Evolutionary conservation across 2,329 filamentous ascomycete genomes (phyloP).

Genomic region (Penicillium aurantiogriseum): DNA sequence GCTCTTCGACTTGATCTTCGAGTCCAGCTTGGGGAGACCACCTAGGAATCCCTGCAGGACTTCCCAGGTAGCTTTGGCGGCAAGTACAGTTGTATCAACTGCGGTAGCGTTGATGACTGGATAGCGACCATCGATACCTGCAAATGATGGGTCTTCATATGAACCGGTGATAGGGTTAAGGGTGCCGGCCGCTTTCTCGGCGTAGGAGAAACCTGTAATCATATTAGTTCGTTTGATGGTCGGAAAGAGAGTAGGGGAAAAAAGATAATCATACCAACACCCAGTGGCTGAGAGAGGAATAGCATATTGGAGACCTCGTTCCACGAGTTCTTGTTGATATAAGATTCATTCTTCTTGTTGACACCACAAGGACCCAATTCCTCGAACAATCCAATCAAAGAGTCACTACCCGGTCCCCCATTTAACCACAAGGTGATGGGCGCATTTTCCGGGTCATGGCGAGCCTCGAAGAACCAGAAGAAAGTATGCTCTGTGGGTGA

Average conservation of each 20-base stretch:
- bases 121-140: slow-evolving; percentile 47
- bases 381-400: slow-evolving; percentile 44
- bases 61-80: slow-evolving; percentile 56
- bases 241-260: not conserved
- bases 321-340: slow-evolving; percentile 60
- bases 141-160: slow-evolving; percentile 46
- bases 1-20: slow-evolving; percentile 50
- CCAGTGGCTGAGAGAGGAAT: slow-evolving; percentile 62
- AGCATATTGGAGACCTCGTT: slow-evolving; percentile 60
- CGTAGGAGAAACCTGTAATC: slow-evolving; percentile 35
- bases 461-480: slow-evolving; percentile 59
- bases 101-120: slow-evolving; percentile 51
- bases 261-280: slow-evolving; percentile 44
- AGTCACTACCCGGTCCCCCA: slow-evolving; percentile 44
- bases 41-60: slow-evolving; percentile 56
- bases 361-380: slow-evolving; percentile 47
- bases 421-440: slow-evolving; percentile 46
- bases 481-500: slow-evolving; percentile 51
- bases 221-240: slow-evolving; percentile 1
- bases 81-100: slow-evolving; percentile 56
- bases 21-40: slow-evolving; percentile 49
- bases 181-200: slow-evolving; percentile 39
- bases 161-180: slow-evolving; percentile 46
- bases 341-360: slow-evolving; percentile 44
- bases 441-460: slow-evolving; percentile 49